A percentile compares a stretch with the other conserved stretches of the same genome.
phyloP scores from a whole-genome alignment of 139 green algal species.

The Pseudopediastrum boryanum region DNA sequence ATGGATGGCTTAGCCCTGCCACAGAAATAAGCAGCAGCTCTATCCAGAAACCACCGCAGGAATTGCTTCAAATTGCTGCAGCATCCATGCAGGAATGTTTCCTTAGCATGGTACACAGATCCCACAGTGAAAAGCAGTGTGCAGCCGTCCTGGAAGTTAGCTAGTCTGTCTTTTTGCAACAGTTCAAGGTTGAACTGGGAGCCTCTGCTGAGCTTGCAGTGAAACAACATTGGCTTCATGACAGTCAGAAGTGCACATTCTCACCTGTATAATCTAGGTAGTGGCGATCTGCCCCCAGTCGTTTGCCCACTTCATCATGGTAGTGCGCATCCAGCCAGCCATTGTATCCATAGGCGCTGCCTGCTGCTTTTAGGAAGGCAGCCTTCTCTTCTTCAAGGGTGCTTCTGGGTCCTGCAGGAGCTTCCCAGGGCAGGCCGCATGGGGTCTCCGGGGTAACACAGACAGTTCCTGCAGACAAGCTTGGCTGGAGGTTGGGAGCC shows the following conservation, averaged over 20 bases:
- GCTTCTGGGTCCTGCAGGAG: neutral
- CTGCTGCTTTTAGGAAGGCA: neutral
- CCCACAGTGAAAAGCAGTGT: neutral
- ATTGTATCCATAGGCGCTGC: constrained; percentile 56
- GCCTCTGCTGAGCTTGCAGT: neutral
- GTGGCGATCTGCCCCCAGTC: constrained; percentile 58
- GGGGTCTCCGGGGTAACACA: neutral
- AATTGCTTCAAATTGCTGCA: neutral
- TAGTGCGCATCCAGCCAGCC: constrained; percentile 62
- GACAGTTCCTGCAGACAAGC: neutral
- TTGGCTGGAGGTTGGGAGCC: neutral
- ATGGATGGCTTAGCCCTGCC: constrained; percentile 17
- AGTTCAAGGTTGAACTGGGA: too few relatives aligned
- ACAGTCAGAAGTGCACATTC: constrained; percentile 9
- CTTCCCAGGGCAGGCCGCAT: neutral
- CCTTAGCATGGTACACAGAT: neutral
- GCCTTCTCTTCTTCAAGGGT: neutral
- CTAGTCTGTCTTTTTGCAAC: too few relatives aligned
- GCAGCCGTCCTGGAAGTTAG: neutral
- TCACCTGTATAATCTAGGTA: constrained; percentile 77
- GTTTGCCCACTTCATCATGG: constrained; percentile 47
- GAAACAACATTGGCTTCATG: neutral
- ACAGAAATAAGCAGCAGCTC: constrained; percentile 8
- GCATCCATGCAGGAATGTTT: neutral
- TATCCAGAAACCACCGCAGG: neutral